Evolutionary conservation across 345 rosid genomes (phyloP).

Genomic region (Triadica sebifera): DNA sequence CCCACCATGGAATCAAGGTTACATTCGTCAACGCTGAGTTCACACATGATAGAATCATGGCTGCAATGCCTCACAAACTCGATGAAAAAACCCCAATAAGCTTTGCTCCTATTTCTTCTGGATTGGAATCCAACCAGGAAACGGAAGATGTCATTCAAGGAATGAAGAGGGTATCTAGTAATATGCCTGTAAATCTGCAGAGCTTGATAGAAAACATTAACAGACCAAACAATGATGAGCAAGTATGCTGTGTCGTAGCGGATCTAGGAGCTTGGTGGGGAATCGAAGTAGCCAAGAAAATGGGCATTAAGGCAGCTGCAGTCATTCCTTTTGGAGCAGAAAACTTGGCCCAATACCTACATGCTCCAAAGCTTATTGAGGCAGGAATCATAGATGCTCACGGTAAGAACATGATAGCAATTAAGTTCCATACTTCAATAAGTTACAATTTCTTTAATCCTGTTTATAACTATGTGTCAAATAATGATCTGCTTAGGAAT

Average conservation of each 20-base stretch:
- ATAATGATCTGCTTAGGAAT: too few species aligned
- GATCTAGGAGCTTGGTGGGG: slow-evolving; percentile 11
- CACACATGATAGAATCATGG: too few species aligned
- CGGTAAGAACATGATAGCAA: too few species aligned
- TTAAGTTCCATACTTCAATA: too few species aligned
- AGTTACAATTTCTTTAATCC: too few species aligned
- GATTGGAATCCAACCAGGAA: slow-evolving; percentile 7
- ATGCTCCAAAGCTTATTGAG: slow-evolving; percentile 11
- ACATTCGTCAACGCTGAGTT: too few species aligned
- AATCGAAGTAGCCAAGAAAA: slow-evolving; percentile 1
- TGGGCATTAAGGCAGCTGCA: background rate
- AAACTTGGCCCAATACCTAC: background rate
- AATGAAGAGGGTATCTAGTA: slow-evolving; percentile 9
- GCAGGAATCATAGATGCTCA: slow-evolving; percentile 11
- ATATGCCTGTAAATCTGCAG: slow-evolving; percentile 22
- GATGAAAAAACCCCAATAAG: slow-evolving; percentile 8
- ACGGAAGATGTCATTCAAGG: background rate
- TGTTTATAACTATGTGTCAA: too few species aligned
- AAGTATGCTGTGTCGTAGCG: too few species aligned
- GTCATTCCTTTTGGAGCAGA: slow-evolving; percentile 1
- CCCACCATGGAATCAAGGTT: too few species aligned
- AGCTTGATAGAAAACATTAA: slow-evolving; percentile 28
- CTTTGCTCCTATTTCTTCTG: slow-evolving; percentile 30
- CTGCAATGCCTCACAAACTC: too few species aligned
- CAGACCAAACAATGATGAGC: background rate